Base-by-base conservation (phyloP, 208 protist genomes). In the Herpetomonas samuelpessoai region DNA sequence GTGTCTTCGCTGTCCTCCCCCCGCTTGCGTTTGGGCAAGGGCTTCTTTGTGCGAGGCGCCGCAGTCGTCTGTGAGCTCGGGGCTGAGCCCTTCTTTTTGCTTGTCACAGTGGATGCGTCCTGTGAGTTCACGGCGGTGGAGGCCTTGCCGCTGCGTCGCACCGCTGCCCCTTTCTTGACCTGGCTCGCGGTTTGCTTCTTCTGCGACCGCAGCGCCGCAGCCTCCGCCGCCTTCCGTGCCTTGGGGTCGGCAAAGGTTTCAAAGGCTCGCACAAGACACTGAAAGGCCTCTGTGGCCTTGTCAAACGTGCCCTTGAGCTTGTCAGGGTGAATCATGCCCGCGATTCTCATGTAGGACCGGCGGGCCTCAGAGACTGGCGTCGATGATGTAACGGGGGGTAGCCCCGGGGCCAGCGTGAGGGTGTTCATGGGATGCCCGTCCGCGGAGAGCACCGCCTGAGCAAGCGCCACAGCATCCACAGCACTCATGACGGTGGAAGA, bases 291-390 rank as follows among this genome's bases (percentile, higher is more conserved):
- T 10, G 88, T 95, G 29, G 79, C 74, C 57, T 70, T 73, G 10
- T 88, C 76, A 44, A 86, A 91, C 24, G 28, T 39, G 29, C 49
- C 61, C 45, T 86, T 68, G n/a, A 95, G 58, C 61, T 89, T 91
- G 61, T 95, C 88, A 0, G 88, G 88, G 64, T 95, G 88, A 30
- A 95, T 79, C 25, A 81, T 48, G 2, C 54, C 72, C 19, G 88
- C 88, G 21, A 95, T 63, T 2, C 76, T 65, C 82, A 95, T 92
- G 79, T 95, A 95, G 72, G 68, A 86, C 25, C 88, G 73, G 3
- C 88, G 76, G 10, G 82, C 84, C 46, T 91, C 88, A 25, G 69
- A 53, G 3, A 91, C 66, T 0, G 79, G 45, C 4, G 85, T 92
- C 16, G 83, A 67, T 1, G 44, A 47, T 18, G 71, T 84, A n/a